Percentiles rank a stretch among this genome's conserved stretches.
Conservation (phyloP, 176 grass and related monocot species). For the Rhipidocladum racemiflorum region DNA sequence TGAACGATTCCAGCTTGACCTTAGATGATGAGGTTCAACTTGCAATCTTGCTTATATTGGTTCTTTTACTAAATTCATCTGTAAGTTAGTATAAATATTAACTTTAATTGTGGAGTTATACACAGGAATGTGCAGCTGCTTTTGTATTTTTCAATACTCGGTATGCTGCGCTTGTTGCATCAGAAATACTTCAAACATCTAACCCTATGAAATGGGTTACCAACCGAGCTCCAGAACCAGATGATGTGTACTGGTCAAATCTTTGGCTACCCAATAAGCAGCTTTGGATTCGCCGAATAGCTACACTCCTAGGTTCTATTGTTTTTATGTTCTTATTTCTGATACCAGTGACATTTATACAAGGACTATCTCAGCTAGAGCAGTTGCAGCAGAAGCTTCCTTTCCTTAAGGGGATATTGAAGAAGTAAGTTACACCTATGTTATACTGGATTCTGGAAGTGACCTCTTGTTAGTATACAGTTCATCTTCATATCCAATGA, state of each 20-base stretch:
- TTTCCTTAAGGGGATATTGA: conserved; percentile 68
- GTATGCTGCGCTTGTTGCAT: conserved; percentile 82
- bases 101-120: conserved; percentile 14
- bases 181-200: conserved; percentile 77
- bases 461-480: background rate
- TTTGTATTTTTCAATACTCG: conserved; percentile 93
- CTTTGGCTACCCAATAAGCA: conserved; percentile 80
- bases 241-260: conserved; percentile 98
- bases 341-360: conserved; percentile 79
- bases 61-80: conserved; percentile 23
- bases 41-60: background rate
- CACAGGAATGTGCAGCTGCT: conserved; percentile 79
- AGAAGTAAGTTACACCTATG: conserved; percentile 54
- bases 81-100: conserved; percentile 2
- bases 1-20: conserved; percentile 27
- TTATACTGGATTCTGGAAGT: background rate
- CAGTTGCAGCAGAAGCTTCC: conserved; percentile 70
- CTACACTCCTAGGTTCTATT: conserved; percentile 62
- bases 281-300: conserved; percentile 82
- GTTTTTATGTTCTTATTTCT: conserved; percentile 90
- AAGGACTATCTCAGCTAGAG: conserved; percentile 89
- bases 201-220: conserved; percentile 87
- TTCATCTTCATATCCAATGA: background rate
- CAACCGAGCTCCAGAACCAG: conserved; percentile 80
- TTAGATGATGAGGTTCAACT: conserved; percentile 55